These are phyloP conservation scores for Hypoxylon lienhwacheense DNA, from an alignment of 495 filamentous ascomycete genomes.

Conservation along the genomic window DNA sequence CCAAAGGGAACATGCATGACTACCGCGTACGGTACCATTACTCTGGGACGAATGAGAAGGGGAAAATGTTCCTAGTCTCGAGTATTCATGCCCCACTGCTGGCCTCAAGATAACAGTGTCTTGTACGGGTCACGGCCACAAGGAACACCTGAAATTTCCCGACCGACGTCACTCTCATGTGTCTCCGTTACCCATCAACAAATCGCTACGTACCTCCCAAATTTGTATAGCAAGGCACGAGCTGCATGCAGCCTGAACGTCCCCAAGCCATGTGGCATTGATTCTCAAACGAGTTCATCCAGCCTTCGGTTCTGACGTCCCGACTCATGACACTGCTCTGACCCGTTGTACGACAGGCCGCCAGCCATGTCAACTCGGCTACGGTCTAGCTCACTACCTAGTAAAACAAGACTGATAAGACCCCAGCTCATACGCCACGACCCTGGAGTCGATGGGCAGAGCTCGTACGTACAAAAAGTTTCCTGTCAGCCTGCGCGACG, in stretches of 20 bases:
- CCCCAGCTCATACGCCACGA: conserved; percentile 14
- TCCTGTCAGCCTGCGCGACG: conserved; percentile 1
- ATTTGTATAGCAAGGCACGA: conserved; percentile 19
- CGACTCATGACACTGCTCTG: conserved; percentile 7
- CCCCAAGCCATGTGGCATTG: conserved; percentile 21
- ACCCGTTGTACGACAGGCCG: neutral
- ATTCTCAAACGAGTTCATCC: conserved; percentile 7
- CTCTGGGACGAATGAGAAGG: conserved; percentile 31
- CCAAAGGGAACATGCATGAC: conserved; percentile 33
- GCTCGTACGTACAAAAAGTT: conserved; percentile 16
- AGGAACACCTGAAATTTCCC: conserved; percentile 19
- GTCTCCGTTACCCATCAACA: conserved; percentile 7
- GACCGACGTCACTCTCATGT: conserved; percentile 14
- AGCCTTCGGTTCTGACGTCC: conserved; percentile 20
- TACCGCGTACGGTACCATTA: conserved; percentile 37
- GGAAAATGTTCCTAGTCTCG: conserved; percentile 27
- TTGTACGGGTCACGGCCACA: conserved; percentile 3
- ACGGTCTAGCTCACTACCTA: conserved; percentile 9
- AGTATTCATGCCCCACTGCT: conserved; percentile 29
- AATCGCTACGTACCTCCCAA: conserved; percentile 7
- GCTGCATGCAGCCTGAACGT: conserved; percentile 19
- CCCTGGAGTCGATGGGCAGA: conserved; percentile 10
- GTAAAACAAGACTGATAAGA: conserved; percentile 15
- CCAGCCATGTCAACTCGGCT: conserved; percentile 10
- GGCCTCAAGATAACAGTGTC: conserved; percentile 24